Evolutionary conservation across 2,329 filamentous ascomycete species (phyloP).

Genomic region (Pseudogymnoascus sp.): DNA sequence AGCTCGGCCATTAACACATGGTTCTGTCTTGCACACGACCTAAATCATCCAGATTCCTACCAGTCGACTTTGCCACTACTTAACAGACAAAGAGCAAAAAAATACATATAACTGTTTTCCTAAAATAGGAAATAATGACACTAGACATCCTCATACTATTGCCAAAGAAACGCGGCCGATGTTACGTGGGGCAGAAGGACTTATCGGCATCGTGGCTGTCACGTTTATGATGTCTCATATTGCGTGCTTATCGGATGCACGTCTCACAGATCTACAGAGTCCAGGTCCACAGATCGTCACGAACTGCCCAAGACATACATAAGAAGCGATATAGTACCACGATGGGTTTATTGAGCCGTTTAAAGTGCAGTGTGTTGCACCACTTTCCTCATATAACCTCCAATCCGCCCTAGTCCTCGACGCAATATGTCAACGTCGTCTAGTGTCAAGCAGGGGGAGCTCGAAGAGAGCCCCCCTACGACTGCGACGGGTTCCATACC

Average conservation of each 20-base stretch:
- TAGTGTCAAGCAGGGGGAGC: not conserved
- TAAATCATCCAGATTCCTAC: too few relatives aligned
- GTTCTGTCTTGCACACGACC: not conserved
- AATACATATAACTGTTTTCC: not conserved
- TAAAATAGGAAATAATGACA: not conserved
- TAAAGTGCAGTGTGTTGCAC: not conserved
- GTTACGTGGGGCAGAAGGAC: not conserved
- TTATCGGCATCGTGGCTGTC: not conserved
- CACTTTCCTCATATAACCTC: not conserved
- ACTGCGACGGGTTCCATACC: not conserved
- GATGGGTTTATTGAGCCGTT: not conserved
- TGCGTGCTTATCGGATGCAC: not conserved
- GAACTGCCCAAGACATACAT: not conserved
- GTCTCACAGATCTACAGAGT: not conserved
- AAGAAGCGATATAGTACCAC: not conserved
- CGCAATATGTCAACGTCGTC: not conserved
- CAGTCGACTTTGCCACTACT: not conserved
- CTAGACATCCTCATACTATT: not conserved
- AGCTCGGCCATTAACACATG: not conserved
- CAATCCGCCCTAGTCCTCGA: not conserved
- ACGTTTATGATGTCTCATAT: slow-evolving; percentile 6
- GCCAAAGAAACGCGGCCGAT: not conserved
- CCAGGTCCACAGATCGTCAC: not conserved
- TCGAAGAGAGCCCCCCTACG: not conserved
- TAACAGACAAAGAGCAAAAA: not conserved